Percentiles rank a stretch among this genome's conserved stretches.
Conservation (phyloP, 1,284 basidiomycete species). For the Ganoderma meredithae region DNA sequence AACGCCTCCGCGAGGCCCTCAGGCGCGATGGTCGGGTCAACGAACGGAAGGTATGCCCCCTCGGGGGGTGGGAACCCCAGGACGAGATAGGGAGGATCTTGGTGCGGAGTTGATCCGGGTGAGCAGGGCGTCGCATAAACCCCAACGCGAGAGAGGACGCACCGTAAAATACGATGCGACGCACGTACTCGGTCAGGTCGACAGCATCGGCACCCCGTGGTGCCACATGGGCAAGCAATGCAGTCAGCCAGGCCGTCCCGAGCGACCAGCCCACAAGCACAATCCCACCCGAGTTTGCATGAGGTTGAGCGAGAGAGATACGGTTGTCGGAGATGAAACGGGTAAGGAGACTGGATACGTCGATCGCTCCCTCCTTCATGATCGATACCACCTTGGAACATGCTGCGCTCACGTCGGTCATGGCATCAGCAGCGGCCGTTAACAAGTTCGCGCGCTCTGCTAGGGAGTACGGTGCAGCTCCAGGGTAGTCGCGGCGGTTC, state of each 20-base stretch:
- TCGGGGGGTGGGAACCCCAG: background rate
- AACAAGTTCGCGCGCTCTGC: conserved; percentile 4
- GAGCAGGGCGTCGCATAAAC: background rate
- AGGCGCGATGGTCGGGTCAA: background rate
- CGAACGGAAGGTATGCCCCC: background rate
- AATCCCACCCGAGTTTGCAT: conserved; percentile 3
- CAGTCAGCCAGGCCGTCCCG: conserved; percentile 22
- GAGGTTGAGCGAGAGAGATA: conserved; percentile 21
- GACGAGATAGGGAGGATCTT: conserved; percentile 2
- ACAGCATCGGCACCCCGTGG: conserved; percentile 19
- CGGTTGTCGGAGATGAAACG: conserved; percentile 31
- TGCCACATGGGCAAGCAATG: conserved; percentile 20
- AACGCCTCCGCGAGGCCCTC: background rate
- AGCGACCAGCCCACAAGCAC: conserved; percentile 13
- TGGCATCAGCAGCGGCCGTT: background rate
- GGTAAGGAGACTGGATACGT: conserved; percentile 31
- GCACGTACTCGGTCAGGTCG: conserved; percentile 22
- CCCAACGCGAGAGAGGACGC: background rate
- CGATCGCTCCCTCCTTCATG: conserved; percentile 26
- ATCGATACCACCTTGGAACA: conserved; percentile 19
- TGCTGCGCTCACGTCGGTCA: background rate
- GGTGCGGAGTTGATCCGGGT: background rate
- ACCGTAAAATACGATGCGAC: conserved; percentile 21
- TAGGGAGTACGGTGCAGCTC: conserved; percentile 1
- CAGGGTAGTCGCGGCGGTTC: conserved; percentile 18